Conservation (phyloP, 176 grass and related monocot genomes). For the Hordeum marinum region DNA sequence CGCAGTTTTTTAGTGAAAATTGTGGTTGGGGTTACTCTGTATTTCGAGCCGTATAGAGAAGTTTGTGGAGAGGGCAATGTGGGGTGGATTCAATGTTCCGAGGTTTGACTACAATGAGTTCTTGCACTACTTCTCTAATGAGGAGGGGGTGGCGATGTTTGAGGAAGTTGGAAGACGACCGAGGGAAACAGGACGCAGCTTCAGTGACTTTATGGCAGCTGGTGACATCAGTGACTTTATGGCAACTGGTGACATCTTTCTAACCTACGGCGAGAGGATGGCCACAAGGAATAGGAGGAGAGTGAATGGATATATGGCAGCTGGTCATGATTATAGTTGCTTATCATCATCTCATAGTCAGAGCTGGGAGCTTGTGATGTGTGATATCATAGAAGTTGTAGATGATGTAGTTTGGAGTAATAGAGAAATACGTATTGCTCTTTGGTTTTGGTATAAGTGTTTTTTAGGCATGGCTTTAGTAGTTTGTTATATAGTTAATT, state of each 20-base stretch:
- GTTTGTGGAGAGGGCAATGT: constrained; percentile 76
- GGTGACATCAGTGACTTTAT: no score
- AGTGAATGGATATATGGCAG: constrained; percentile 31
- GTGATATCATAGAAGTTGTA: not conserved
- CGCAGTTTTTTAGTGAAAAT: no score
- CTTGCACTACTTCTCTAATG: constrained; percentile 63
- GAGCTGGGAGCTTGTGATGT: constrained; percentile 3
- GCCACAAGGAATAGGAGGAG: constrained; percentile 68
- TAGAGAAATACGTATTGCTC: not conserved
- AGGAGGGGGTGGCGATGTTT: constrained; percentile 68
- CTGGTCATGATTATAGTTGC: not conserved
- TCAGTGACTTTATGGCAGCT: no score
- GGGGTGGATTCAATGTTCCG: constrained; percentile 57
- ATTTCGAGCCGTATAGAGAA: not conserved
- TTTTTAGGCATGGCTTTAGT: not conserved
- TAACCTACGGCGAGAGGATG: constrained; percentile 71
- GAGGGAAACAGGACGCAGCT: no score
- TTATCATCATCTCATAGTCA: not conserved
- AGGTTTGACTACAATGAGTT: constrained; percentile 90
- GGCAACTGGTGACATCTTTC: no score
- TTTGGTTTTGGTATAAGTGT: not conserved
- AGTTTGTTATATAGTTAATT: not conserved
- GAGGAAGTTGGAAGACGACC: constrained; percentile 51
- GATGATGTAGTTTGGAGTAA: not conserved
- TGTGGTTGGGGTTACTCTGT: no score